Base-by-base conservation (phyloP, 2,329 filamentous ascomycete species). In the Phaeoacremonium minimum region DNA sequence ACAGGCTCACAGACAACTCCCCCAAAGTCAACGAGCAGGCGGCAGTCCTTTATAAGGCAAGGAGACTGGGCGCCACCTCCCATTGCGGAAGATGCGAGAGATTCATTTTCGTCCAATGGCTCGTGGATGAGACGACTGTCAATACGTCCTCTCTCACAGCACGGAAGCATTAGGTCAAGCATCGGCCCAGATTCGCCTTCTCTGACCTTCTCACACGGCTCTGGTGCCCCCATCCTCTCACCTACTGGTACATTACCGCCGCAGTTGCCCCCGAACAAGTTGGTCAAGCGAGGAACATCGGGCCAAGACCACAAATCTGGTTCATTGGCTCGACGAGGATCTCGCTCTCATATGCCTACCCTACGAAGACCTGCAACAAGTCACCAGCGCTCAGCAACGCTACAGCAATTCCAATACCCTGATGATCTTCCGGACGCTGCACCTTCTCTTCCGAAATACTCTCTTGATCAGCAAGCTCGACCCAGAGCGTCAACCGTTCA, bases 61-160 rank as follows among this genome's bases (percentile, higher is more conserved):
- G 50, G 51, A 28, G 69, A 73, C 30, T 48, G 52, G 31, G 45
- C 55, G 18, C 52, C 59, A 17, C 51, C 58, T 15, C 56, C 59
- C 15, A 58, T 61, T 32, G 53, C 57, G 11, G 73, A 79, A 41
- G 60, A 60, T 45, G 54, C 61, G 28, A 65, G 76, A 45, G 74
- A 80, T 49, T 83, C 79, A 4, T 49, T 71, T 20, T 81, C 78
- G 13, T 82, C 77, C 20, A 73, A 67, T 51, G 69, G 76, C 37
- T 87, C 83, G 18, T 90, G 85, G 85, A 78, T 88, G 45, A 77
- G 78, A 48, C 77, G 83, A 33, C 63, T 89, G 28, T 87, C 85
- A 16, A 67, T 77, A 30, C 75, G 83, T 16, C 82, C 82, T 15
- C 54, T 71, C 16, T 84, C 80, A 17, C 79, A 82, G 46, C 73